These are phyloP conservation scores for Hypoxylon sp. DNA, from an alignment of 2,329 filamentous ascomycete species.

Conservation along the genomic window DNA sequence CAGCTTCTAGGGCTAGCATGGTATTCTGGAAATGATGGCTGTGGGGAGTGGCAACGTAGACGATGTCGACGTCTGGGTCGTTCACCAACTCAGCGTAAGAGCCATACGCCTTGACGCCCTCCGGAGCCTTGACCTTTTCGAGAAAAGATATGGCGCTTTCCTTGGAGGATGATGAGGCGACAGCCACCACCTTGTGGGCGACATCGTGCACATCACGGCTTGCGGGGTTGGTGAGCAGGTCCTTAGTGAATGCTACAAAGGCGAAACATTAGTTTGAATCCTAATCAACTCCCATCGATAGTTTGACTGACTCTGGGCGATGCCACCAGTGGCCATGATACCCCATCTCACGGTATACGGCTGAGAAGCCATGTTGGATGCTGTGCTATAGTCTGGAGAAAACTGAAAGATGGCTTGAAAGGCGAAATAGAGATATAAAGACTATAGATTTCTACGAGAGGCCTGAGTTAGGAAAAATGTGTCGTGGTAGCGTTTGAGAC, in stretches of 20 bases:
- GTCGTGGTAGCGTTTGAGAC: not conserved
- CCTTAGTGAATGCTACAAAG: constrained; percentile 75
- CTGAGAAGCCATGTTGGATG: constrained; percentile 57
- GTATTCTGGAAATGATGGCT: constrained; percentile 94
- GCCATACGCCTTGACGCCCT: constrained; percentile 79
- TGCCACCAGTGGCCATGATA: constrained; percentile 73
- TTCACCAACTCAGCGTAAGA: constrained; percentile 86
- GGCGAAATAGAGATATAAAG: not conserved
- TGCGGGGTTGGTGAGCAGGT: constrained; percentile 81
- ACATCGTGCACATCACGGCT: constrained; percentile 79
- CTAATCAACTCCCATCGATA: not conserved
- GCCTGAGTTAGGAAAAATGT: not conserved
- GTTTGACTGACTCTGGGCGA: constrained; percentile 68
- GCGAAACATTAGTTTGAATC: constrained; percentile 12
- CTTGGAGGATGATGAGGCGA: constrained; percentile 82
- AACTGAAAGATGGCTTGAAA: not conserved
- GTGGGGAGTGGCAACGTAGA: constrained; percentile 93
- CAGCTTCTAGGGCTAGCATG: constrained; percentile 85
- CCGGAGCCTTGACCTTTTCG: constrained; percentile 76
- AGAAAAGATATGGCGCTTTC: constrained; percentile 81
- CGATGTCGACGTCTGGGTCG: constrained; percentile 83
- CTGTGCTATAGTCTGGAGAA: constrained; percentile 19
- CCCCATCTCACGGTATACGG: constrained; percentile 70
- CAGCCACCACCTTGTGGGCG: constrained; percentile 82
- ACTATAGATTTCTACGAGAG: not conserved